Evolutionary conservation across 2,329 filamentous ascomycete genomes (phyloP).

Genomic region (Nemania serpens): DNA sequence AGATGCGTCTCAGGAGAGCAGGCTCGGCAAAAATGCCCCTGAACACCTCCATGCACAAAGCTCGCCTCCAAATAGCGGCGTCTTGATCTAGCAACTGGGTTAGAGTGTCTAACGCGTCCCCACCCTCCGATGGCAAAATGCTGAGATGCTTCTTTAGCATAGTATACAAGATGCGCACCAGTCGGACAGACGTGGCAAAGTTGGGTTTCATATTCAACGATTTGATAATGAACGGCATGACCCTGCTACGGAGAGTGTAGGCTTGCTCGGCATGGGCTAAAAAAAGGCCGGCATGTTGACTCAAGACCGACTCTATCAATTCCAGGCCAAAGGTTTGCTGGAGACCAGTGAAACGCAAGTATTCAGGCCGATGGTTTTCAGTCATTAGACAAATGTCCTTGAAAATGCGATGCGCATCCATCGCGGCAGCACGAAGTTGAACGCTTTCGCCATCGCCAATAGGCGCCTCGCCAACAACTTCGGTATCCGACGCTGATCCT

Average conservation of each 20-base stretch:
- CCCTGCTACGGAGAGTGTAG: constrained; percentile 72
- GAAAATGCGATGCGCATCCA: constrained; percentile 87
- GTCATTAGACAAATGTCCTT: constrained; percentile 88
- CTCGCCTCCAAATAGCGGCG: constrained; percentile 80
- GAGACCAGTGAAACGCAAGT: constrained; percentile 77
- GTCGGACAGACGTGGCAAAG: constrained; percentile 81
- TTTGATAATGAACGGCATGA: constrained; percentile 83
- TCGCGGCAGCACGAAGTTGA: constrained; percentile 72
- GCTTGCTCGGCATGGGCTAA: constrained; percentile 78
- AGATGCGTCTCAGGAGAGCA: constrained; percentile 77
- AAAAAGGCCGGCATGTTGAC: constrained; percentile 83
- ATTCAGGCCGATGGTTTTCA: constrained; percentile 81
- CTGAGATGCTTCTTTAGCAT: constrained; percentile 78
- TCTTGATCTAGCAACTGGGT: constrained; percentile 90
- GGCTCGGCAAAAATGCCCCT: constrained; percentile 84
- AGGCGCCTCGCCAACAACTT: constrained; percentile 69
- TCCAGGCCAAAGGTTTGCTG: constrained; percentile 86
- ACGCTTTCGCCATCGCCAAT: constrained; percentile 64
- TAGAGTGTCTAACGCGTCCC: constrained; percentile 78
- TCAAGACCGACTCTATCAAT: constrained; percentile 86
- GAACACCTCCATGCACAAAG: constrained; percentile 89
- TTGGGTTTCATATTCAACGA: constrained; percentile 76
- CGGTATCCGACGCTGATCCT: constrained; percentile 56
- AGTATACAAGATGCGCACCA: constrained; percentile 82
- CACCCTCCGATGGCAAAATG: constrained; percentile 77